Percentiles rank a stretch among this genome's conserved stretches.
phyloP scores from a whole-genome alignment of 148 eudicot genomes.

The Chenopodium album region DNA sequence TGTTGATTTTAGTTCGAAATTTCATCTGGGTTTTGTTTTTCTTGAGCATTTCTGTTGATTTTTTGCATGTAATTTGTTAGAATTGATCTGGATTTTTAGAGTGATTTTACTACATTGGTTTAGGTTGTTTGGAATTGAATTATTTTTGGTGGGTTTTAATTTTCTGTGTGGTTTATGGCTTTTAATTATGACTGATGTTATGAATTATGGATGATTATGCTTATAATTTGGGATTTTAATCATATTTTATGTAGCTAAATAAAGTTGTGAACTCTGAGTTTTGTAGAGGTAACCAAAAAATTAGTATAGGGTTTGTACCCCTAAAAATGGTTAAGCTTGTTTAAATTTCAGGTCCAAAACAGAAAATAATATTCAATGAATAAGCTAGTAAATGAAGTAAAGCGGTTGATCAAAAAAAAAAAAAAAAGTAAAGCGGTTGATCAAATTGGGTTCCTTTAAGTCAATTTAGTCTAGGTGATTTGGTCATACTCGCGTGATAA shows the following conservation, averaged over 20 bases:
- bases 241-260: neutral
- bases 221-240: neutral
- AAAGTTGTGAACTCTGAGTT: no score
- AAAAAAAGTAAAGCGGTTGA: no score
- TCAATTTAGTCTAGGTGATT: no score
- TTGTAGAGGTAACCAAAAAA: no score
- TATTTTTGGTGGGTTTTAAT: no score
- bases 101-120: neutral
- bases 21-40: no score
- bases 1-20: neutral
- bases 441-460: neutral
- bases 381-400: neutral
- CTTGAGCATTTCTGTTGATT: no score
- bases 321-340: neutral
- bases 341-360: neutral
- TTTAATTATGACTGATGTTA: neutral
- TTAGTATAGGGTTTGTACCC: no score
- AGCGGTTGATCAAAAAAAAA: neutral
- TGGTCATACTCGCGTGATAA: neutral
- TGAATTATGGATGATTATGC: neutral
- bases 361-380: neutral
- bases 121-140: neutral
- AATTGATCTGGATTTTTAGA: neutral
- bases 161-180: neutral
- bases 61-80: neutral